Base-by-base conservation (phyloP, 2,329 filamentous ascomycete species). In the Sporothrix sp. region DNA sequence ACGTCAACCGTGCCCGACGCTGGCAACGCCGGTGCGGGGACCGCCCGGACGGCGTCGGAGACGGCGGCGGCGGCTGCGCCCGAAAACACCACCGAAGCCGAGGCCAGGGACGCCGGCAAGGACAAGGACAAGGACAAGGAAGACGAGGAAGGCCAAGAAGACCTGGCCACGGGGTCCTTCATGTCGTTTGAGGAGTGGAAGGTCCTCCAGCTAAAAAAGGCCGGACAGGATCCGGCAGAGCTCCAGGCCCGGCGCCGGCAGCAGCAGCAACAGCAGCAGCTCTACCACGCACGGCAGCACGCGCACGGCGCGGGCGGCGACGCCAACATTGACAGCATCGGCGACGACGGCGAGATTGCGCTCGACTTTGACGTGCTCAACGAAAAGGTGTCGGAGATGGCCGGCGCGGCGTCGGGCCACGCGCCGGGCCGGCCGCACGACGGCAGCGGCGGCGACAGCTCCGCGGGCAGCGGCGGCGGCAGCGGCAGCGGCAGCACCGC, bases 161-260 rank as follows among this genome's bases (percentile, higher is more conserved):
- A 87, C 58, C 78, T 83, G 40, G 68, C 68, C 42, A 68, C 69
- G 2, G 65, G 66, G 43, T 84, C 89, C 7, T 97, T 97, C 65
- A 81, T 97, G 60, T 96, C 93, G 0, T 98, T 98, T 60, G 93
- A 97, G 64, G 91, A 97, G 61, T 98, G 93, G 93, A 97, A 95
- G 69, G 87, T 85, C 61, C 85, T 90, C 72, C 95, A 95, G 69
- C 71, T 97, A 16, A 86, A 84, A 47, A 87, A 88, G 62, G 84
- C 81, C 3, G 91, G 88, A 11, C 91, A 96, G 62, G 75, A 79
- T 49, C 71, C 72, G 6, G 66, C 88, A 71, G 62, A 85, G 68
- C 58, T 87, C 76, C 66, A 82, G 76, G 66, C 75, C 76, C 62
- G 85, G 70, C 63, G 79, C 73, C 58, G 74, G 61, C 64, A 72